Conservation (phyloP, 345 rosid species). For the Gossypium raimondii region DNA sequence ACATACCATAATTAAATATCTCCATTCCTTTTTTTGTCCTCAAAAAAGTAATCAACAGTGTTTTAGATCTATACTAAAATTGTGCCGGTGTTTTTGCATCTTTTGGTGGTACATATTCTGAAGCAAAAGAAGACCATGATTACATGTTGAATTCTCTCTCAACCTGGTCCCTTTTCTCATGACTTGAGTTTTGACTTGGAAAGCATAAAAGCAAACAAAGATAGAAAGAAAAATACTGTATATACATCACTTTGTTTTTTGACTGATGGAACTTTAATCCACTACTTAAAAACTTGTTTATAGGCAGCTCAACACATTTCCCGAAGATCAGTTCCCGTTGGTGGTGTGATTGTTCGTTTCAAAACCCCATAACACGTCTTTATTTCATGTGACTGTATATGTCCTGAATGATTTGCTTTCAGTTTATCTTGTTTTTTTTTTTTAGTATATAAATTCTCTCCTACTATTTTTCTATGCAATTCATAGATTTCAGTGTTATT, state of each 20-base stretch:
- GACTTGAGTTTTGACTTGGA: constrained; percentile 13
- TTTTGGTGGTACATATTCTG: constrained; percentile 6
- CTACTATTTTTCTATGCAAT: constrained; percentile 7
- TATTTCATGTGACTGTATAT: neutral
- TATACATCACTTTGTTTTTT: neutral
- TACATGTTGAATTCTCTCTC: constrained; percentile 1
- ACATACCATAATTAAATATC: neutral
- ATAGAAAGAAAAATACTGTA: neutral
- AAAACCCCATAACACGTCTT: neutral
- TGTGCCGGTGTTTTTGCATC: neutral
- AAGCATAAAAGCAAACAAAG: neutral
- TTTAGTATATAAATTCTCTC: too few relatives aligned
- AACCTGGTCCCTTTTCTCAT: neutral
- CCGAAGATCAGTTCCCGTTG: constrained; percentile 28
- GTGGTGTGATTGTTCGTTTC: neutral
- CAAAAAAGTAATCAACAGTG: neutral
- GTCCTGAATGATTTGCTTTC: constrained; percentile 14
- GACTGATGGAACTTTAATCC: constrained; percentile 26
- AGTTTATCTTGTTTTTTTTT: neutral
- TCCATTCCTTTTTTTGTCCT: neutral
- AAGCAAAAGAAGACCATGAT: constrained; percentile 13
- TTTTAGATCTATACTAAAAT: neutral
- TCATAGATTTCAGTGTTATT: constrained; percentile 1
- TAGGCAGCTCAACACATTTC: constrained; percentile 33
- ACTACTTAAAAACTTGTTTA: constrained; percentile 13